Base-by-base conservation (phyloP, 1,284 basidiomycete genomes). In the Gymnopus androsaceus region DNA sequence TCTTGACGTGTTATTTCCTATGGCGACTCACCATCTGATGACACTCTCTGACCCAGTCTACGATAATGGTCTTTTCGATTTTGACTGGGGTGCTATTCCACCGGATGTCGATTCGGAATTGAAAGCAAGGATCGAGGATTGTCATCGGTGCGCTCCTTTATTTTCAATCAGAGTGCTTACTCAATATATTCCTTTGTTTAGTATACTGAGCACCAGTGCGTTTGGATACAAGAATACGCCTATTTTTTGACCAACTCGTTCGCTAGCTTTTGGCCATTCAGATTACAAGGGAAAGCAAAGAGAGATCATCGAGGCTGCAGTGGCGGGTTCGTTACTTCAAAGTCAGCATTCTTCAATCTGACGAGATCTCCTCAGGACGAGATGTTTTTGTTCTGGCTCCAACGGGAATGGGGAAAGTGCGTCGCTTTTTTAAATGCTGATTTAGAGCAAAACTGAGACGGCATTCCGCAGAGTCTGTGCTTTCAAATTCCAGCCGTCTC, bases 391-490 rank as follows among this genome's bases (percentile, higher is more conserved):
- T 94, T 4, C 80, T 94, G 2, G 92, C 92, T 7, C 92, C 93
- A 0, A 95, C 92, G 1, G 92, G 93, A 2, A 87, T 94, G 80
- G 92, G 92, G 27, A 95, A 95, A 83, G 92, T 88, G 50, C 54
- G 73, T 50, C 19, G n/a, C 12, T 21, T 27, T 30, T n/a, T 45
- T 9, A 28, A 30, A 8, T 36, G 17, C 36, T 41, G 12, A 42
- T 17, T 15, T 23, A 51, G n/a, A 54, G 58, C 34, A 19, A n/a
- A n/a, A n/a, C n/a, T 17, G 19, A 38, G 11, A 46, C 25, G 1
- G 17, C 44, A n/a, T 46, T 25, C 28, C 41, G 8, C 47, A 88
- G 88, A 90, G 91, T 61, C 66, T 95, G 3, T 95, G 92, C 70
- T 95, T 94, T 64, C 93, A 95, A 70, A 76, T 94, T 9, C 92